Conservation (phyloP, 176 grass and related monocot genomes). For the Triticum dicoccoides region DNA sequence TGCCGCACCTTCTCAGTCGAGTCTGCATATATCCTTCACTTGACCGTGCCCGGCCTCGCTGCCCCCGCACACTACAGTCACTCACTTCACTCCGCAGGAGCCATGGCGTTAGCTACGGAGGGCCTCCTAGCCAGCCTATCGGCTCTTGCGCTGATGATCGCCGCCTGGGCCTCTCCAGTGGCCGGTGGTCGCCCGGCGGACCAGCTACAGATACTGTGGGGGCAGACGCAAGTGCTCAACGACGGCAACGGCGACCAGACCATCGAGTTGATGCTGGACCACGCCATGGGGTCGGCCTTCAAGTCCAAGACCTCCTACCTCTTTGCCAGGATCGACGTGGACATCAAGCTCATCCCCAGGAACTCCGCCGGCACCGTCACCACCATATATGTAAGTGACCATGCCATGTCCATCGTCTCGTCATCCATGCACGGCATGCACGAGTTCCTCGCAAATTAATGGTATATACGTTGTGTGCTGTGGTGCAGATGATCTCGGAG, state of each 20-base stretch:
- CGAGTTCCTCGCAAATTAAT: not conserved
- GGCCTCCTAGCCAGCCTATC: conserved; percentile 22
- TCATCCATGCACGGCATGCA: not conserved
- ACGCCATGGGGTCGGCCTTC: conserved; percentile 40
- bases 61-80: not conserved
- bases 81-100: not conserved
- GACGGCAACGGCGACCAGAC: conserved; percentile 23
- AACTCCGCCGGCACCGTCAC: conserved; percentile 79
- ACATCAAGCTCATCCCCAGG: conserved; percentile 63
- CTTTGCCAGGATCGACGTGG: conserved; percentile 52
- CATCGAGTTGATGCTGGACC: conserved; percentile 34
- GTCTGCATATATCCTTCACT: conserved; percentile 33
- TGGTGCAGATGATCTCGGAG: conserved; percentile 37
- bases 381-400: conserved; percentile 56
- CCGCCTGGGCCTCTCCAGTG: not conserved
- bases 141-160: conserved; percentile 15
- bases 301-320: conserved; percentile 52
- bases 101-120: conserved; percentile 31
- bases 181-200: not conserved
- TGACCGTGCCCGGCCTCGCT: conserved; percentile 25
- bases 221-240: conserved; percentile 28
- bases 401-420: not conserved
- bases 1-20: not conserved
- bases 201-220: conserved; percentile 38
- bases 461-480: not conserved